phyloP scores from a whole-genome alignment of 2,329 filamentous ascomycete genomes.

The Pseudopyricularia javanii region DNA sequence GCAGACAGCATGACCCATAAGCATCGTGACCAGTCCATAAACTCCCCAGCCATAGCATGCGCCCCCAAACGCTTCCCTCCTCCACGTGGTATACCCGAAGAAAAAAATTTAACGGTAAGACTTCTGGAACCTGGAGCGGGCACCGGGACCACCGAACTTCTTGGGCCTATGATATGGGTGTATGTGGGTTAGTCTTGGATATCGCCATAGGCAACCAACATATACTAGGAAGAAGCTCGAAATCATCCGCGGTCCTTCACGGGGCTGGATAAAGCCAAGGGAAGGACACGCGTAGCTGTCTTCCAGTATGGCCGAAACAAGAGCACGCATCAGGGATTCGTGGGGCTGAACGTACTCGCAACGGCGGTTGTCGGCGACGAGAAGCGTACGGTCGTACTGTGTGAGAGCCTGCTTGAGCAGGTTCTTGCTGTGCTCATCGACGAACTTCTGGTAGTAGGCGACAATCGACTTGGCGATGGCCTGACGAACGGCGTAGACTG shows the following conservation, averaged over 20 bases:
- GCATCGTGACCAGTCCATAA: slow-evolving; percentile 15
- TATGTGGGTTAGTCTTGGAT: neutral
- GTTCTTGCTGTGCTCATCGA: slow-evolving; percentile 99
- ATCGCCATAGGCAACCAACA: no score
- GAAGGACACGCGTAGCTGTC: neutral
- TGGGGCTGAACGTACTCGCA: slow-evolving; percentile 48
- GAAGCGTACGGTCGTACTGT: slow-evolving; percentile 57
- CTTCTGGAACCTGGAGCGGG: slow-evolving; percentile 95
- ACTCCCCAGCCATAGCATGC: slow-evolving; percentile 6
- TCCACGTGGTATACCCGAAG: neutral
- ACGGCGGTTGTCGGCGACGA: slow-evolving; percentile 97
- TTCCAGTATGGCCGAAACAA: neutral
- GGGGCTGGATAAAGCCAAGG: neutral
- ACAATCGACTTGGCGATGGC: slow-evolving; percentile 96
- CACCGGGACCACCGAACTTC: slow-evolving; percentile 92
- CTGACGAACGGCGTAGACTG: slow-evolving; percentile 79
- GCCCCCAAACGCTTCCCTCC: neutral
- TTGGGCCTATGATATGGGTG: slow-evolving; percentile 45
- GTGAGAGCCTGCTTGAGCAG: slow-evolving; percentile 94
- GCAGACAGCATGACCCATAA: slow-evolving; percentile 5
- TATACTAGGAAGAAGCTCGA: neutral
- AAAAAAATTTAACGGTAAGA: slow-evolving; percentile 74
- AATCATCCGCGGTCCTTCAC: neutral
- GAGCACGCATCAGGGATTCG: neutral
- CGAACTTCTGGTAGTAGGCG: slow-evolving; percentile 99